phyloP scores from a whole-genome alignment of 2,329 filamentous ascomycete genomes.

The Nemania sp. region DNA sequence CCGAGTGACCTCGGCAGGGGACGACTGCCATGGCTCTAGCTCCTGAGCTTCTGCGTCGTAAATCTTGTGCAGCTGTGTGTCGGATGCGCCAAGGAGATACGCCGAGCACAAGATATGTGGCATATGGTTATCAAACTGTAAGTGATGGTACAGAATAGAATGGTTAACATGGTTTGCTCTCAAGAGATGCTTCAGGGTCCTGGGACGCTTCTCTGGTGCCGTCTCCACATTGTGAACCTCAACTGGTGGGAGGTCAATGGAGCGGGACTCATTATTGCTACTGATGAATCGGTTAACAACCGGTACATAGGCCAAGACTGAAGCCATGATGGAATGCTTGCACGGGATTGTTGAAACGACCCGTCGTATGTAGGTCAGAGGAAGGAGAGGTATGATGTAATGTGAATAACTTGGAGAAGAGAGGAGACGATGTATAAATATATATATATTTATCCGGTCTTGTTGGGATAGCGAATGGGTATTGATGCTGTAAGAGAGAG shows the following conservation, averaged over 20 bases:
- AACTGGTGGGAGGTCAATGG: slow-evolving; percentile 73
- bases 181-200: slow-evolving; percentile 89
- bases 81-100: slow-evolving; percentile 83
- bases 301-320: slow-evolving; percentile 59
- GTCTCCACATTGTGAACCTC: slow-evolving; percentile 84
- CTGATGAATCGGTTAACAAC: slow-evolving; percentile 55
- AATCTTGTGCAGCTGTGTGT: slow-evolving; percentile 78
- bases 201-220: slow-evolving; percentile 78
- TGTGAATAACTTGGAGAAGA: slow-evolving; percentile 8
- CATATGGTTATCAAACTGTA: slow-evolving; percentile 84
- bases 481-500: no score
- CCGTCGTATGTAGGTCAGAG: neutral
- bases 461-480: no score
- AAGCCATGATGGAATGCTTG: slow-evolving; percentile 47
- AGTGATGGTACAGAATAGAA: slow-evolving; percentile 81
- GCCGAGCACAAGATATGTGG: slow-evolving; percentile 86
- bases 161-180: slow-evolving; percentile 93
- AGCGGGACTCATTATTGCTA: slow-evolving; percentile 46
- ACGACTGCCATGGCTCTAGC: slow-evolving; percentile 84
- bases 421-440: slow-evolving; percentile 9
- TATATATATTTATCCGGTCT: slow-evolving; percentile 3
- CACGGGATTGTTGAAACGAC: neutral
- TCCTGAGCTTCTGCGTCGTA: slow-evolving; percentile 81
- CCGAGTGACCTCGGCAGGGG: slow-evolving; percentile 83
- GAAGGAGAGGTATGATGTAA: slow-evolving; percentile 25